Conservation (phyloP, 306 rosid genomes). For the Vigna unguiculata region DNA sequence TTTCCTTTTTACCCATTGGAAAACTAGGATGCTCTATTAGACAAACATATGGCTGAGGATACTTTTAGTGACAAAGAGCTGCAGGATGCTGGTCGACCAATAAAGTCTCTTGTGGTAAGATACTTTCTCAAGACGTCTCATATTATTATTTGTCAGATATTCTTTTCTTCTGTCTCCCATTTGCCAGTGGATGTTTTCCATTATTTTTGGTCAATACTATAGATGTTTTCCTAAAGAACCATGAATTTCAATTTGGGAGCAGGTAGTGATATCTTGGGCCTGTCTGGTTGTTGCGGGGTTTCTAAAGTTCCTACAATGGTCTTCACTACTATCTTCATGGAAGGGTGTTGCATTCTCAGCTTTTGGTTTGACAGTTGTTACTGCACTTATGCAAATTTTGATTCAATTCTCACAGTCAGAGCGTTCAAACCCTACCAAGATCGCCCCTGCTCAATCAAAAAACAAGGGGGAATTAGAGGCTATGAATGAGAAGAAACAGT, state of each 20-base stretch:
- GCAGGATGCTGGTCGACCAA: constrained; percentile 70
- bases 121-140: constrained; percentile 22
- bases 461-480: constrained; percentile 45
- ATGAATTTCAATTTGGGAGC: constrained; percentile 40
- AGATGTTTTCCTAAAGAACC: constrained; percentile 31
- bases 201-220: background rate
- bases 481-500: constrained; percentile 58
- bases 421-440: constrained; percentile 80
- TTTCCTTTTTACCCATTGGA: constrained; percentile 2
- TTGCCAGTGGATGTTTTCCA: constrained; percentile 20
- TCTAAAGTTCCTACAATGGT: constrained; percentile 73
- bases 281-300: constrained; percentile 65
- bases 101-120: constrained; percentile 85
- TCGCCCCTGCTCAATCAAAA: constrained; percentile 61
- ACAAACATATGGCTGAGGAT: constrained; percentile 75
- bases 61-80: constrained; percentile 70
- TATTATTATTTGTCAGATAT: constrained; percentile 4
- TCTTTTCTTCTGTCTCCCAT: background rate
- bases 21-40: constrained; percentile 83
- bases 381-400: constrained; percentile 82
- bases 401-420: constrained; percentile 89
- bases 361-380: constrained; percentile 62
- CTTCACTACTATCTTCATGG: constrained; percentile 78
- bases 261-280: constrained; percentile 83
- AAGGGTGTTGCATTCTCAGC: constrained; percentile 82